Percentiles rank a stretch among this genome's conserved stretches.
Conservation (phyloP, 306 rosid genomes). For the Quercus ilex region DNA sequence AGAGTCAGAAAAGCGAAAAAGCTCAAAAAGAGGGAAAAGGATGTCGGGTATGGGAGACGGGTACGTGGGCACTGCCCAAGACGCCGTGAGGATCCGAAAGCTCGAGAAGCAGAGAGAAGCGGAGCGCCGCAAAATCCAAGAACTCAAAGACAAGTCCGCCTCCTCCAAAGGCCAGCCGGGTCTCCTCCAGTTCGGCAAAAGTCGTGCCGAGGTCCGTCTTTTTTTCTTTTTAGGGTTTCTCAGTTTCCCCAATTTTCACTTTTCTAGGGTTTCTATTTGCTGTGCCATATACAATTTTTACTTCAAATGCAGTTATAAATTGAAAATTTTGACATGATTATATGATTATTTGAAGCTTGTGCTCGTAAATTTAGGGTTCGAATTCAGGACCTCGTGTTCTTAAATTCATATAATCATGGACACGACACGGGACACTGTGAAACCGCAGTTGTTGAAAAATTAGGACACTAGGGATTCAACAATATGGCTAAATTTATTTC, state of each 20-base stretch:
- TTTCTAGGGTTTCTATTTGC: too few species aligned
- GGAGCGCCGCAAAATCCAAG: slow-evolving; percentile 93
- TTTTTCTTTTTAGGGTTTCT: background rate
- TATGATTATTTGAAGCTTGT: background rate
- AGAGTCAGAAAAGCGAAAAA: background rate
- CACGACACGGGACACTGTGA: too few species aligned
- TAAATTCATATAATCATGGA: too few species aligned
- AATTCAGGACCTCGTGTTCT: too few species aligned
- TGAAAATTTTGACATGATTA: background rate
- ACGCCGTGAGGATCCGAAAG: slow-evolving; percentile 86
- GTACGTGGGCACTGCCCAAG: slow-evolving; percentile 98
- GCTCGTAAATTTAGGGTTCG: too few species aligned
- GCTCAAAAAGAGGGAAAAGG: background rate
- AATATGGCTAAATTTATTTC: too few species aligned
- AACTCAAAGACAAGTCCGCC: slow-evolving; percentile 87
- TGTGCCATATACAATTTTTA: too few species aligned
- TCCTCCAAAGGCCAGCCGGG: slow-evolving; percentile 77
- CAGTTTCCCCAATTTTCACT: too few species aligned
- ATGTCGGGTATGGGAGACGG: slow-evolving; percentile 99
- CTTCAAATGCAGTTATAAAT: background rate
- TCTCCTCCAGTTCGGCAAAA: slow-evolving; percentile 96
- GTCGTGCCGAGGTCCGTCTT: slow-evolving; percentile 74
- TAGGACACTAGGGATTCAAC: too few species aligned
- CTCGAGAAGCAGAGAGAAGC: slow-evolving; percentile 98
- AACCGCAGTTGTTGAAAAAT: too few species aligned